Conservation (phyloP, 352 stramenopile species). For the Pythium dissimile region DNA sequence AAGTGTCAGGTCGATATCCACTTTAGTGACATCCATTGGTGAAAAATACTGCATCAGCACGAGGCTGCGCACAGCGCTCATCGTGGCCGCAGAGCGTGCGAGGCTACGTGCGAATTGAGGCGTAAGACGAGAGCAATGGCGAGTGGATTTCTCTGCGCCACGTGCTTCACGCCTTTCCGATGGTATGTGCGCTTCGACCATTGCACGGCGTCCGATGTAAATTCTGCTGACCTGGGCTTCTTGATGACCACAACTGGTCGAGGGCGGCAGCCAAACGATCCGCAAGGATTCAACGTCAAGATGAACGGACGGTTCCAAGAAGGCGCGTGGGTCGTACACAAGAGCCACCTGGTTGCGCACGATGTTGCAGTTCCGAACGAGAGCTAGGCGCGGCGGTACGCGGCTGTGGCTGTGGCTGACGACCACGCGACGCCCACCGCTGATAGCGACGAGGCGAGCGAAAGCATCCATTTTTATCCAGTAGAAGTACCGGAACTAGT, state of each 20-base stretch:
- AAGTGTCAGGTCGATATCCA: too few species aligned
- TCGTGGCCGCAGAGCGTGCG: constrained; percentile 54
- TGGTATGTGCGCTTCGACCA: constrained; percentile 19
- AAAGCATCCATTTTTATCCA: too few species aligned
- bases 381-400: too few species aligned
- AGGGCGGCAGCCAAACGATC: constrained; percentile 59
- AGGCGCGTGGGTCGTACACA: constrained; percentile 64
- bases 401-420: constrained; percentile 6
- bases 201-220: background rate
- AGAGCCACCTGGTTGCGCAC: constrained; percentile 55
- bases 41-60: too few species aligned
- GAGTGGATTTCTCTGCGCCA: constrained; percentile 65
- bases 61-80: constrained; percentile 24
- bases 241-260: constrained; percentile 31
- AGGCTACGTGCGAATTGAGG: constrained; percentile 45
- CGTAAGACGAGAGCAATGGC: constrained; percentile 51
- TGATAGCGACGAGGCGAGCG: background rate
- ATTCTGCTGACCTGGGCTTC: background rate
- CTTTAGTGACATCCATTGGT: too few species aligned
- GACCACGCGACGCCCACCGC: background rate
- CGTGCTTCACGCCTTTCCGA: constrained; percentile 53
- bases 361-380: too few species aligned
- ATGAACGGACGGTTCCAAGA: constrained; percentile 70
- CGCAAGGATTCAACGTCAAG: constrained; percentile 64
- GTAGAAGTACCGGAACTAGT: too few species aligned